Percentiles rank a stretch among this genome's conserved stretches.
These are phyloP conservation scores for Elaeagnus macrophylla DNA, from an alignment of 306 rosid genomes.

Conservation along the genomic window DNA sequence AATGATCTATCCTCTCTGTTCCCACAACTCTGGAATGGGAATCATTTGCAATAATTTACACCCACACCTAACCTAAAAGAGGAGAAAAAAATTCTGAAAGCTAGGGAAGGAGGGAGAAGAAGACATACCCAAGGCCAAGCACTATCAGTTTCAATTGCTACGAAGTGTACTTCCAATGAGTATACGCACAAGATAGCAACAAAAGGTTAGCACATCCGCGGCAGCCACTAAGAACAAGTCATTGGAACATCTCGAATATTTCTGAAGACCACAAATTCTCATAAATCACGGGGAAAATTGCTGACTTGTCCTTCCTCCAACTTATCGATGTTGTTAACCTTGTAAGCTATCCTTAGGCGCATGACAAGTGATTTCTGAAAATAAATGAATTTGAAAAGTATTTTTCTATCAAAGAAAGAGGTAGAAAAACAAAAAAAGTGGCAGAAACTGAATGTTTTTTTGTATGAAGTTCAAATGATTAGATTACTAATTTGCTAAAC, in stretches of 20 bases:
- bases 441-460: no score
- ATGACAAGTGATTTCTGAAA: constrained; percentile 88
- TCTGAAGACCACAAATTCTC: constrained; percentile 27
- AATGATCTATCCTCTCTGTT: constrained; percentile 17
- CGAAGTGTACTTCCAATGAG: constrained; percentile 29
- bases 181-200: background rate
- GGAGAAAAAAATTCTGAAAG: constrained; percentile 1
- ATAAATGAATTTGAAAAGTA: constrained; percentile 4
- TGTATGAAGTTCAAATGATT: no score
- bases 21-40: constrained; percentile 42
- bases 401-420: no score
- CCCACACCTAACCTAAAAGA: constrained; percentile 30
- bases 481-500: no score
- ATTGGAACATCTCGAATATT: constrained; percentile 24
- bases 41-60: constrained; percentile 66
- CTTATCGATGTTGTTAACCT: constrained; percentile 64
- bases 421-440: no score
- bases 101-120: constrained; percentile 24
- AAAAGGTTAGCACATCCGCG: constrained; percentile 26
- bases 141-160: constrained; percentile 32
- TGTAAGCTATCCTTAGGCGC: constrained; percentile 92
- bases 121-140: constrained; percentile 16
- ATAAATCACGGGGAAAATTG: constrained; percentile 74
- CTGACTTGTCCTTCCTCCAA: constrained; percentile 90
- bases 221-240: constrained; percentile 15